Evolutionary conservation across 1,139 yeast species (phyloP), one percentile per base, ranked within the genome.

Genomic region (Pichia sp.): DNA sequence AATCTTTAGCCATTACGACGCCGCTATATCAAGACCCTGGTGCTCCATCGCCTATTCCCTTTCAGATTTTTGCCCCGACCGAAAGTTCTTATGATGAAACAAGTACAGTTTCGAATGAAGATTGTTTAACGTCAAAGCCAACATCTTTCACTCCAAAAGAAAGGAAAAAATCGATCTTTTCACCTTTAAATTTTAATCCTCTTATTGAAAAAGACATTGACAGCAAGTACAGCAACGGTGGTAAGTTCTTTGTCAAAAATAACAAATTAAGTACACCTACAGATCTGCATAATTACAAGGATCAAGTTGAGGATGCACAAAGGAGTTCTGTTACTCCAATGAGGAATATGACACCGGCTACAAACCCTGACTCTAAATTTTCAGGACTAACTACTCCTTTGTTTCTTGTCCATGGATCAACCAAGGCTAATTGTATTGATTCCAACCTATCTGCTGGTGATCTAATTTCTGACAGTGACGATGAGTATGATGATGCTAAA

Each of bases 151-250:
- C 51, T 26, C 46, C 52, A 16, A 44, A 39, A 11, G 51, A 46
- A 3, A 57, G 64, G 36, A 67, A 65, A 47, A 69, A 64, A 49
- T 83, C 92, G 37, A 76, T 81, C 1, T 87, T 85, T 60, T 85
- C 95, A 0, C 95, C 95, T 0, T 68, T 87, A 34, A 72, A 75
- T 38, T 87, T 87, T 64, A 85, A 85, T 55, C 94, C 95, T 0
- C 74, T 81, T 34, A 85, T 86, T 43, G 79, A 79, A 50, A 76
- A 78, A 43, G 79, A 77, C 49, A 81, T 87, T 29, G 95, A 87
- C 59, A 79, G 85, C 46, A 87, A 87, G 56, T 87, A 87, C 55
- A 83, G 85, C 6, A 75, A 76, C 54, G 96, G 96, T 5, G 96
- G 96, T 3, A 83, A 86, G 56, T 87, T 83, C 56, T 85, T 80